These are phyloP conservation scores for Aureobasidium musti DNA, from an alignment of 2,329 filamentous ascomycete genomes.

Conservation along the genomic window DNA sequence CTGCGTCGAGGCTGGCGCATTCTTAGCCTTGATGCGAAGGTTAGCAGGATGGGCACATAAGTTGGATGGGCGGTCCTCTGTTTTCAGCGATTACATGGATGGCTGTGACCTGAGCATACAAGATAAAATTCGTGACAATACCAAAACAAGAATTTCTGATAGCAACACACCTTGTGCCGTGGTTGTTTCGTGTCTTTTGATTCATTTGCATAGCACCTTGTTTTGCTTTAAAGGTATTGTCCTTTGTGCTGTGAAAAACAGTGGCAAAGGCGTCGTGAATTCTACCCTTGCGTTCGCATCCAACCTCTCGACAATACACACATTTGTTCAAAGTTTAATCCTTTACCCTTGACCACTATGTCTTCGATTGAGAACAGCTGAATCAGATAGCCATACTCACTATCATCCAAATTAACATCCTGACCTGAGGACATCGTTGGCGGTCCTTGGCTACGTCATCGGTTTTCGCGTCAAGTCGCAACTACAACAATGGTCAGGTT, in stretches of 20 bases:
- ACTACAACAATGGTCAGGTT: conserved; percentile 47
- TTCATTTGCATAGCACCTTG: neutral
- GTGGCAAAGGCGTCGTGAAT: conserved; percentile 14
- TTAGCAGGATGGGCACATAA: conserved; percentile 8
- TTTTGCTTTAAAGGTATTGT: no score
- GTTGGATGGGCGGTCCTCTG: conserved; percentile 10
- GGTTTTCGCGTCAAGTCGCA: conserved; percentile 1
- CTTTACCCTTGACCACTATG: neutral
- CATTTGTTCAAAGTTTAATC: neutral
- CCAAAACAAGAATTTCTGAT: neutral
- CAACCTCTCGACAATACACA: neutral
- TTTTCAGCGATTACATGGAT: conserved; percentile 1
- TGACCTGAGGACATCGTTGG: neutral
- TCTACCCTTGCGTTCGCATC: neutral
- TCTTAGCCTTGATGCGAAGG: neutral
- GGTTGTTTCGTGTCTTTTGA: neutral
- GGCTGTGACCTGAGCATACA: conserved; percentile 3
- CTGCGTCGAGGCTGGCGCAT: neutral
- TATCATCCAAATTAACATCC: neutral
- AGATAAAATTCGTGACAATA: neutral
- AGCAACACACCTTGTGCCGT: neutral
- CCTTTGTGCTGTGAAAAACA: neutral
- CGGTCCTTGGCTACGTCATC: conserved; percentile 12
- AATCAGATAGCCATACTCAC: neutral
- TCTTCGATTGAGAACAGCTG: neutral